phyloP scores from a whole-genome alignment of 2,329 filamentous ascomycete species.

The Fusarium oxysporum region DNA sequence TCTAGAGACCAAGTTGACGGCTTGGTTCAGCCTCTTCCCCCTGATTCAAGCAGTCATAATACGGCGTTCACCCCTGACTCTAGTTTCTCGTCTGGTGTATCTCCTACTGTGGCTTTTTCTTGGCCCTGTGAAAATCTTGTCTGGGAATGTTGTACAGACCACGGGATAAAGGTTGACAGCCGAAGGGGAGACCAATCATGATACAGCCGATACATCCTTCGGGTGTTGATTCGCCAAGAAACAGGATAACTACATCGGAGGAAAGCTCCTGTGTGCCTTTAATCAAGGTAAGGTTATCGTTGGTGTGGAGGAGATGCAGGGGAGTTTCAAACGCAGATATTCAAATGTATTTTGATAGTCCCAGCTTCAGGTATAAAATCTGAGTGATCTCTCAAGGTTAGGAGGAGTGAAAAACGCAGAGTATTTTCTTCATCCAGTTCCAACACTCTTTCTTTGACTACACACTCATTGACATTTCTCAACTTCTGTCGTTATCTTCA shows the following conservation, averaged over 20 bases:
- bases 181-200: conserved; percentile 38
- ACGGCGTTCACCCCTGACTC: not conserved
- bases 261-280: not conserved
- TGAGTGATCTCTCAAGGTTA: not conserved
- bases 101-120: conserved; percentile 16
- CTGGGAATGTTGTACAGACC: conserved; percentile 27
- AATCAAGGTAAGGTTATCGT: conserved; percentile 35
- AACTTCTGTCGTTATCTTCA: conserved; percentile 5
- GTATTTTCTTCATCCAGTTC: not conserved
- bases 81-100: not conserved
- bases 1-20: conserved; percentile 1
- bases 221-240: conserved; percentile 14
- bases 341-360: not conserved
- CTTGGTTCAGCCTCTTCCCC: conserved; percentile 4
- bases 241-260: conserved; percentile 13
- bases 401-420: not conserved
- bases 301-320: not conserved
- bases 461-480: conserved; percentile 20
- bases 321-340: not conserved
- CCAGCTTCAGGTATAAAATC: conserved; percentile 24
- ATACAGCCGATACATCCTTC: conserved; percentile 29
- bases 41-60: conserved; percentile 18
- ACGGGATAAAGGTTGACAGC: conserved; percentile 20
- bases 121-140: conserved; percentile 22
- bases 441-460: conserved; percentile 7